phyloP scores from a whole-genome alignment of 2,329 filamentous ascomycete genomes.

The Neodidymelliopsis sp. region DNA sequence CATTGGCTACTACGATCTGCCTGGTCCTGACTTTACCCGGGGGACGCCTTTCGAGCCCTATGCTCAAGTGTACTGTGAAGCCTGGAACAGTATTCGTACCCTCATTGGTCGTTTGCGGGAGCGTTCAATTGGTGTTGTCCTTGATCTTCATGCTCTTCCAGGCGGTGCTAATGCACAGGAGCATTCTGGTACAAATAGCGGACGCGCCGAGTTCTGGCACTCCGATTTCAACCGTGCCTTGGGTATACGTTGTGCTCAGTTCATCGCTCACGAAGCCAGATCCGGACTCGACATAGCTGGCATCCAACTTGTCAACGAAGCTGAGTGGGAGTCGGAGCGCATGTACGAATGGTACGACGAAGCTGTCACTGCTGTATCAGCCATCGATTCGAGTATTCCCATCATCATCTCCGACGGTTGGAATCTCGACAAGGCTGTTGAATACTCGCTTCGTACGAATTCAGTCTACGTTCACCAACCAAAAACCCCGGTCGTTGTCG shows the following conservation, averaged over 20 bases:
- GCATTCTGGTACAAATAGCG: slow-evolving; percentile 63
- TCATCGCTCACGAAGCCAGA: slow-evolving; percentile 58
- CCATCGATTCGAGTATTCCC: slow-evolving; percentile 60
- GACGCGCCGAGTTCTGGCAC: slow-evolving; percentile 61
- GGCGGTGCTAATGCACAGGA: slow-evolving; percentile 64
- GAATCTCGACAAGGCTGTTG: slow-evolving; percentile 57
- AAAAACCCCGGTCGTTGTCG: slow-evolving; percentile 61
- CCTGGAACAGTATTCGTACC: slow-evolving; percentile 60
- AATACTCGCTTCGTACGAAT: slow-evolving; percentile 56
- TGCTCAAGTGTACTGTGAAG: slow-evolving; percentile 59
- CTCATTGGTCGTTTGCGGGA: slow-evolving; percentile 56
- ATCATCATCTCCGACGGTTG: slow-evolving; percentile 67
- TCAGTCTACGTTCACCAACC: slow-evolving; percentile 34
- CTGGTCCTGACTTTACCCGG: slow-evolving; percentile 57
- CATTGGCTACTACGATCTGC: slow-evolving; percentile 66
- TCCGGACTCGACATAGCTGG: slow-evolving; percentile 58
- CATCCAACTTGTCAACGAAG: slow-evolving; percentile 66
- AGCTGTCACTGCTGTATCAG: slow-evolving; percentile 56
- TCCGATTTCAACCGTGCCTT: slow-evolving; percentile 54
- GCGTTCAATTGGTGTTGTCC: slow-evolving; percentile 62
- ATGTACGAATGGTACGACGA: slow-evolving; percentile 67
- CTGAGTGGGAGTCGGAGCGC: slow-evolving; percentile 56
- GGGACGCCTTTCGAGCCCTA: slow-evolving; percentile 61
- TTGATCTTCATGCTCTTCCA: slow-evolving; percentile 66
- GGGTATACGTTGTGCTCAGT: slow-evolving; percentile 57